These are phyloP conservation scores for Penicillium subrubescens DNA, from an alignment of 495 filamentous ascomycete species.

Conservation along the genomic window DNA sequence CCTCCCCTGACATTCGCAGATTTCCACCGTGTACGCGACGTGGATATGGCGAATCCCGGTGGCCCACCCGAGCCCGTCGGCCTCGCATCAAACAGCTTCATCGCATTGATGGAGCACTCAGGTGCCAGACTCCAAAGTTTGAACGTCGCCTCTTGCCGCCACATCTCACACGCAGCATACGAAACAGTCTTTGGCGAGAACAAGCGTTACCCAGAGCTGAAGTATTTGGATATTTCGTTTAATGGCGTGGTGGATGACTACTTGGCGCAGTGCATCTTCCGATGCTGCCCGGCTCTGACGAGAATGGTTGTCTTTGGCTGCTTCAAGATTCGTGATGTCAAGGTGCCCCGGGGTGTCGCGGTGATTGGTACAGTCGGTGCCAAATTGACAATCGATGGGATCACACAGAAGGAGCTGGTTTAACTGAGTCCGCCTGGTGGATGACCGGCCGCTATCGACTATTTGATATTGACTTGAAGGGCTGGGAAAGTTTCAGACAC, in stretches of 20 bases:
- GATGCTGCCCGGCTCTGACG: conserved; percentile 69
- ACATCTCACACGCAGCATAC: conserved; percentile 69
- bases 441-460: background rate
- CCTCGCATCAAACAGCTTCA: conserved; percentile 71
- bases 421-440: background rate
- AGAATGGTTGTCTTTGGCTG: conserved; percentile 82
- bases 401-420: conserved; percentile 25
- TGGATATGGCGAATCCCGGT: conserved; percentile 69
- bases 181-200: conserved; percentile 67
- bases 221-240: conserved; percentile 76
- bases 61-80: conserved; percentile 61
- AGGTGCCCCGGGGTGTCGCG: conserved; percentile 71
- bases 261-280: conserved; percentile 72
- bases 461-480: background rate
- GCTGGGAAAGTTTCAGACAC: background rate
- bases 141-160: conserved; percentile 76
- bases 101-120: conserved; percentile 83
- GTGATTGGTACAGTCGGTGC: conserved; percentile 61
- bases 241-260: conserved; percentile 73
- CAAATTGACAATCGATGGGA: conserved; percentile 53
- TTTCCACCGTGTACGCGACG: conserved; percentile 69
- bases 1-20: conserved; percentile 67
- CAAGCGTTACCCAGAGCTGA: conserved; percentile 62
- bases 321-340: conserved; percentile 70
- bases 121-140: conserved; percentile 61